Percentiles rank a stretch among this genome's conserved stretches.
Conservation (phyloP, 2,329 filamentous ascomycete species). For the Diaporthe caulivora region DNA sequence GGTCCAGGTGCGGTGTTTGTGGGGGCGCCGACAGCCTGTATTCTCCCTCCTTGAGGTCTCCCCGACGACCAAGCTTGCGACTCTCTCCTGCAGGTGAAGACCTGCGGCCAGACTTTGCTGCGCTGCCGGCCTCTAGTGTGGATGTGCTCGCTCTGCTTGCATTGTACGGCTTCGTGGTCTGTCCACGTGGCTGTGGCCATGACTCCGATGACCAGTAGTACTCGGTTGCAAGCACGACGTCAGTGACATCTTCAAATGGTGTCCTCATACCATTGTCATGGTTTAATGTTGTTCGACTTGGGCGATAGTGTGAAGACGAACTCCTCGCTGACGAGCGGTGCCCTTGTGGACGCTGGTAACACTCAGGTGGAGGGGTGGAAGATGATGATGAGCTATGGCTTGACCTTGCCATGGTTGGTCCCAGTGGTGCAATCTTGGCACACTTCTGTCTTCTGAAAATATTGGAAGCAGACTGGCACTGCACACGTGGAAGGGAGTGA, state of each 20-base stretch:
- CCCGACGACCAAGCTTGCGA: neutral
- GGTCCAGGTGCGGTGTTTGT: slow-evolving; percentile 30
- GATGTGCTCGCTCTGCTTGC: neutral
- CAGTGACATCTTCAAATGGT: slow-evolving; percentile 30
- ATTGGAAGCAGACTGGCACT: neutral
- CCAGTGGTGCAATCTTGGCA: neutral
- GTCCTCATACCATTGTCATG: neutral
- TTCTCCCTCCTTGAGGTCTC: slow-evolving; percentile 10
- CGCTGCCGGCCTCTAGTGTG: neutral
- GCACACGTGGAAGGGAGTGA: neutral
- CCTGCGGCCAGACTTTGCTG: neutral
- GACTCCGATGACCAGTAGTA: slow-evolving; percentile 11
- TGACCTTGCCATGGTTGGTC: slow-evolving; percentile 17
- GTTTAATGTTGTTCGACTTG: neutral
- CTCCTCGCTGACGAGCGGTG: slow-evolving; percentile 3
- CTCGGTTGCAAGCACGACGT: slow-evolving; percentile 24
- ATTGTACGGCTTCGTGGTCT: neutral
- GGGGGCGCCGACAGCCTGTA: slow-evolving; percentile 21
- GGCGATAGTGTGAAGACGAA: neutral
- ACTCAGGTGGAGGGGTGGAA: neutral
- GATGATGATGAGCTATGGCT: neutral
- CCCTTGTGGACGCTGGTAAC: neutral
- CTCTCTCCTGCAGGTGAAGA: neutral
- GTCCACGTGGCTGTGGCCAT: neutral
- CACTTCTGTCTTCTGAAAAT: neutral